A percentile compares a stretch with the other conserved stretches of the same genome.
phyloP scores from a whole-genome alignment of 1,284 basidiomycete genomes.

The Ceratobasidium sp. region DNA sequence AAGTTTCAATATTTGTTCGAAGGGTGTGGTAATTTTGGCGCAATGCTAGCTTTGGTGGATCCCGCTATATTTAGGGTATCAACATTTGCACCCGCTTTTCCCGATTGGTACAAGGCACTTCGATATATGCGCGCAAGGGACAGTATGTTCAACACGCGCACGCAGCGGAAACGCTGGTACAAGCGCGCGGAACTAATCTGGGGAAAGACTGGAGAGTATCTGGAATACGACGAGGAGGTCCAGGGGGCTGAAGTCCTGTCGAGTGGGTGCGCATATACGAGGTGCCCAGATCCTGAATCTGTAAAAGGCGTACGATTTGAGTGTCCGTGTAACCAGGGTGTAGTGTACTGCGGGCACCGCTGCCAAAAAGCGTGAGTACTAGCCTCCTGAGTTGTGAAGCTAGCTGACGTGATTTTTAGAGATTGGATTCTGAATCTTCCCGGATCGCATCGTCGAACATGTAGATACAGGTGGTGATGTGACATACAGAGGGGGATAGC shows the following conservation, averaged over 20 bases:
- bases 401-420: neutral
- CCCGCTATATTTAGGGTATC: neutral
- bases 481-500: no score
- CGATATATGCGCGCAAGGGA: neutral
- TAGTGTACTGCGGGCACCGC: slow-evolving; percentile 9
- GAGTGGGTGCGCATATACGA: no score
- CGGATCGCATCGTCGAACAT: no score
- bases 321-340: slow-evolving; percentile 11
- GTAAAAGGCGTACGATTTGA: neutral
- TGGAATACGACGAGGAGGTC: neutral
- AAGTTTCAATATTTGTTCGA: neutral
- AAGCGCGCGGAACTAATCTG: neutral
- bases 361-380: slow-evolving; percentile 21
- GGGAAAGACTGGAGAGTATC: neutral
- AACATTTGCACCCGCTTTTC: no score
- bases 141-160: slow-evolving; percentile 1
- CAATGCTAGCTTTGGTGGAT: neutral
- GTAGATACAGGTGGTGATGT: no score
- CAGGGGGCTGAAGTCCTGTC: neutral
- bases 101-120: slow-evolving; percentile 24
- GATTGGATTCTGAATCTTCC: neutral
- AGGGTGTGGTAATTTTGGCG: neutral
- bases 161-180: neutral
- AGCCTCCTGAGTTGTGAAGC: neutral
- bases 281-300: no score